Evolutionary conservation across 768 basidiomycete species (phyloP).

Genomic region (Cantharellus anzutake): DNA sequence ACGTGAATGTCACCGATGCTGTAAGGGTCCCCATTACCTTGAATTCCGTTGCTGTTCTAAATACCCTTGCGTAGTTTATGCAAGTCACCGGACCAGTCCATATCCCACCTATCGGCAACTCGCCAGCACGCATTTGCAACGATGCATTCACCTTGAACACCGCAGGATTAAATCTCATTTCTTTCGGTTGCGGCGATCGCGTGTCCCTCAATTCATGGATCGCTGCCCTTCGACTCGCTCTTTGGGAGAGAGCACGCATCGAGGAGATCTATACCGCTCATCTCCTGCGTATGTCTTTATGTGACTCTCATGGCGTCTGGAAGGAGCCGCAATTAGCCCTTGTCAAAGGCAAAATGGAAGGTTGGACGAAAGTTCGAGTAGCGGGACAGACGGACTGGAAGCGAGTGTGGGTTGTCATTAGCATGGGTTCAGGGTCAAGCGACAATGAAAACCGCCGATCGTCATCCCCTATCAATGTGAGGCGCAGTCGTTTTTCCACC

Average conservation of each 20-base stretch:
- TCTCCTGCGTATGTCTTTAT: slow-evolving; percentile 61
- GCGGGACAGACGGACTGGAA: slow-evolving; percentile 99
- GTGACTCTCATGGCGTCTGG: slow-evolving; percentile 19
- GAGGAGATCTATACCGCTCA: slow-evolving; percentile 98
- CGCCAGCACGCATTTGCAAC: slow-evolving; percentile 19
- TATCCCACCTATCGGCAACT: not conserved
- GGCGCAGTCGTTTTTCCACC: slow-evolving; percentile 44
- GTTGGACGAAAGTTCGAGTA: slow-evolving; percentile 76
- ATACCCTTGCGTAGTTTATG: not conserved
- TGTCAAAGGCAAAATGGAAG: slow-evolving; percentile 60
- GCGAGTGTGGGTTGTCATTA: slow-evolving; percentile 66
- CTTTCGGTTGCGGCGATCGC: slow-evolving; percentile 71
- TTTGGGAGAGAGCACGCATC: slow-evolving; percentile 88
- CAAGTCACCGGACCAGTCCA: not conserved
- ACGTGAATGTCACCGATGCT: slow-evolving; percentile 76
- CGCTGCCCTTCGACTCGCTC: slow-evolving; percentile 68
- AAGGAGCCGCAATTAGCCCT: slow-evolving; percentile 42
- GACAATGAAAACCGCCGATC: not conserved
- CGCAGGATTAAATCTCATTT: slow-evolving; percentile 73
- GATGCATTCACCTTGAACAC: slow-evolving; percentile 87
- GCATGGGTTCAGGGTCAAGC: slow-evolving; percentile 13
- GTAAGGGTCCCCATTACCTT: slow-evolving; percentile 27
- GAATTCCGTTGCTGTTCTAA: not conserved
- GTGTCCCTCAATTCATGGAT: slow-evolving; percentile 71
- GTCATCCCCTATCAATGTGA: slow-evolving; percentile 17